Base-by-base conservation (phyloP, 2,329 filamentous ascomycete genomes). In the Rhynchosporium secalis region DNA sequence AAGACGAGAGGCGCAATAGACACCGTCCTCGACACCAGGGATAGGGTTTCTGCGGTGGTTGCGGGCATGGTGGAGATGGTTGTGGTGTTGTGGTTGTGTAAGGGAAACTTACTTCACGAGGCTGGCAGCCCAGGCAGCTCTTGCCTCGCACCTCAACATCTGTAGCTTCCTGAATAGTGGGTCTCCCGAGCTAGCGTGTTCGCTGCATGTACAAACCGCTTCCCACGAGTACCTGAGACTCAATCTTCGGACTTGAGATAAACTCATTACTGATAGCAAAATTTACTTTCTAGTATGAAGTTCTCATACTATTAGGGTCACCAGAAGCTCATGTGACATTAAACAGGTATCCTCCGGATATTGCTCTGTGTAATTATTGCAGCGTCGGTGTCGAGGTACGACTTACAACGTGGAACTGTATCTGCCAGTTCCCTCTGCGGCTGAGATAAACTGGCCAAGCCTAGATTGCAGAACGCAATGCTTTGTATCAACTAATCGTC, bases 1-100 rank as follows among this genome's bases (percentile, higher is more conserved):
- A 99, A 91, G 73, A 99, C 95, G 76, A 99, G 88, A 72, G 95
- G 95, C 73, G 95, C 95, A 78, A 99, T 94, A 70, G 94, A 96
- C 78, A 99, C 95, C 78, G 89, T 96, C 78, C 92, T 88, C 73
- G 88, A 94, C 77, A 97, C 92, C 76, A 98, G 89, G 71, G 91
- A 96, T 77, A 97, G 87, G 70, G 94, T 96, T 82, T 98, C 94
- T 78, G 93, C 92, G 76, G 94, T 97, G 69, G 94, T 98, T 78
- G 94, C 88, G 79, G 93, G 94, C 94, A 98, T 98, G 76, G 75
- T 86, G 78, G 52, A 60, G 76, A 75, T 86, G 78, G 52, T 59
- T 61, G 61, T 56, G 60, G 56, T 47, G 58, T 56, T 62, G 64
- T 58, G 64, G 43, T 46, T 46, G 43, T n/a, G 59, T 60, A 60